Percentiles rank a stretch among this genome's conserved stretches.
These are phyloP conservation scores for Nectriaceae sp. DNA, from an alignment of 2,329 filamentous ascomycete species.

Conservation along the genomic window DNA sequence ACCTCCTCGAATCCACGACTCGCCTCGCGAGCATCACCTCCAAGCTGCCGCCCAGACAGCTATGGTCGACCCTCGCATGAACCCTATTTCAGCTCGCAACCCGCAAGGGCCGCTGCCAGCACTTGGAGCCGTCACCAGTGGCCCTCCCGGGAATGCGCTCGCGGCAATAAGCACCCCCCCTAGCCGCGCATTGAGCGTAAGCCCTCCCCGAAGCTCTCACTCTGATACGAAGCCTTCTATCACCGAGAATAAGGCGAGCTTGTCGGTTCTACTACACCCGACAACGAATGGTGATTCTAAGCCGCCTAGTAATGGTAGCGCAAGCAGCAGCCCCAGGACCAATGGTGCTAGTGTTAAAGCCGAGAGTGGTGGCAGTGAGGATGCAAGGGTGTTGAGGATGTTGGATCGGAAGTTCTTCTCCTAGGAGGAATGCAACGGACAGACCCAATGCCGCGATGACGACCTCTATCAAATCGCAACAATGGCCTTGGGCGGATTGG, in stretches of 20 bases:
- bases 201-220: constrained; percentile 47
- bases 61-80: constrained; percentile 41
- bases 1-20: constrained; percentile 39
- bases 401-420: constrained; percentile 60
- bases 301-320: constrained; percentile 42
- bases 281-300: constrained; percentile 50
- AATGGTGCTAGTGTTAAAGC: constrained; percentile 16
- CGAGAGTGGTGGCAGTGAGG: constrained; percentile 55
- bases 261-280: constrained; percentile 55
- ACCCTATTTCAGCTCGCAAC: constrained; percentile 36
- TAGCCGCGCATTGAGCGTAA: constrained; percentile 48
- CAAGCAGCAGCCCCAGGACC: constrained; percentile 41
- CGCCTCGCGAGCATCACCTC: constrained; percentile 47
- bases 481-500: too few relatives aligned
- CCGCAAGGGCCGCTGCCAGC: constrained; percentile 48
- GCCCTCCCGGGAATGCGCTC: constrained; percentile 26
- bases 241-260: constrained; percentile 43
- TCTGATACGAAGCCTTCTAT: constrained; percentile 31
- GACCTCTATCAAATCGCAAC: background rate
- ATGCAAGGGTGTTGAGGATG: constrained; percentile 65
- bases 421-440: constrained; percentile 11
- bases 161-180: constrained; percentile 44
- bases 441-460: constrained; percentile 1
- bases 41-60: constrained; percentile 46
- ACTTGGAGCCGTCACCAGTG: constrained; percentile 36